Percentiles rank a stretch among this genome's conserved stretches.
phyloP scores from a whole-genome alignment of 352 stramenopile species.

The Achlya hypogyna region DNA sequence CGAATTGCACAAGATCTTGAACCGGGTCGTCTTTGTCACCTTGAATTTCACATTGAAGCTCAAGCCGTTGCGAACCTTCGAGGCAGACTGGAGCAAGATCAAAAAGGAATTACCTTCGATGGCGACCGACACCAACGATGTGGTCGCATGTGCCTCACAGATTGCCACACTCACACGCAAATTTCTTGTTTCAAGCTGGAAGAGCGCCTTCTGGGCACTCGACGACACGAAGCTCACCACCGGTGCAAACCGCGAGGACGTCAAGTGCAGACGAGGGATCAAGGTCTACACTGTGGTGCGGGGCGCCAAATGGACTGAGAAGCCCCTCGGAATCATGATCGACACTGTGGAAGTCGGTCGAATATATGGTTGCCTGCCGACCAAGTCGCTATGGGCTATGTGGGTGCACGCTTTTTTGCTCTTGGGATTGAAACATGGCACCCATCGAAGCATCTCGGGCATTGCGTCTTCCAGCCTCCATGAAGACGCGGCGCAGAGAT shows the following conservation, averaged over 20 bases:
- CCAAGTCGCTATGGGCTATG: not conserved
- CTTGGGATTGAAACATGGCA: not conserved
- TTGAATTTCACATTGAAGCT: no score
- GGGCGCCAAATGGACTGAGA: not conserved
- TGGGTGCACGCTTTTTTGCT: not conserved
- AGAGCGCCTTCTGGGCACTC: not conserved
- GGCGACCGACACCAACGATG: no score
- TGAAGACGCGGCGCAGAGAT: not conserved
- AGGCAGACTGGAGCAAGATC: no score
- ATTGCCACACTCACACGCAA: not conserved
- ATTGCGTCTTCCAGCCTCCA: not conserved
- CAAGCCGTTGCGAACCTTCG: no score
- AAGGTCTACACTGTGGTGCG: not conserved
- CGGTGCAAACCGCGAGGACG: not conserved
- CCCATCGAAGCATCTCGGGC: not conserved
- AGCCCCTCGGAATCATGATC: not conserved
- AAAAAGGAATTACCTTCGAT: no score
- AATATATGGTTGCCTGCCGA: not conserved
- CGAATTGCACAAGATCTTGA: no score
- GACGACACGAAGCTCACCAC: not conserved
- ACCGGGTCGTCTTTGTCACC: conserved; percentile 11
- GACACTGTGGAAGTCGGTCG: not conserved
- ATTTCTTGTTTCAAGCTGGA: not conserved
- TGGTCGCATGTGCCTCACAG: not conserved
- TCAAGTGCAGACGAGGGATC: not conserved